Conservation (phyloP, 768 basidiomycete genomes). For the Lanmaoa pseudosensibilis region DNA sequence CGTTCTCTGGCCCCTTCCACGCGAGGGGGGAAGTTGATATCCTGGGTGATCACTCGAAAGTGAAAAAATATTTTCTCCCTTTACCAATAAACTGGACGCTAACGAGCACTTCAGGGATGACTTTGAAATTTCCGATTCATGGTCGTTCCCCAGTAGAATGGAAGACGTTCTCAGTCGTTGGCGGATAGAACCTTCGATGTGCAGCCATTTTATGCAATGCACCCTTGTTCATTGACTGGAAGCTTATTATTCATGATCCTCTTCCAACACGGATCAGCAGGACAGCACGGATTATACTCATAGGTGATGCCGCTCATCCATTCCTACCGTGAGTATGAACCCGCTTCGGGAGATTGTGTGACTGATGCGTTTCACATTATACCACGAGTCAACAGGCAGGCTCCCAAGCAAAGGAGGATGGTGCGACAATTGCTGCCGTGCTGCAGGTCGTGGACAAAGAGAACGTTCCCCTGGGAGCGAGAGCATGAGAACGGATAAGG, state of each 20-base stretch:
- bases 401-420: slow-evolving; percentile 40
- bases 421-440: slow-evolving; percentile 5
- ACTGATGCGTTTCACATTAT: not conserved
- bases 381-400: not conserved
- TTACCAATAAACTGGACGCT: not conserved
- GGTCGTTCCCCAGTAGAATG: slow-evolving; percentile 13
- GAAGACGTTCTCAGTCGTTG: slow-evolving; percentile 21
- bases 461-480: not conserved
- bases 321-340: slow-evolving; percentile 13
- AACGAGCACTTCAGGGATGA: slow-evolving; percentile 5
- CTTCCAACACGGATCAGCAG: slow-evolving; percentile 33
- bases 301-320: slow-evolving; percentile 22
- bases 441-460: not conserved
- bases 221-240: slow-evolving; percentile 38
- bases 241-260: slow-evolving; percentile 37
- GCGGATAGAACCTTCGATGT: slow-evolving; percentile 20
- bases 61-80: not conserved
- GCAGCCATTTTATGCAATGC: slow-evolving; percentile 19
- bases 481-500: slow-evolving; percentile 1
- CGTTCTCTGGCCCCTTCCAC: slow-evolving; percentile 19
- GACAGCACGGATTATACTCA: slow-evolving; percentile 17
- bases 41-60: not conserved
- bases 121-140: slow-evolving; percentile 22
- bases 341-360: not conserved
- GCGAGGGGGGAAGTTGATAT: slow-evolving; percentile 1